Conservation (phyloP, 306 rosid genomes). For the Cicer yamashitae region DNA sequence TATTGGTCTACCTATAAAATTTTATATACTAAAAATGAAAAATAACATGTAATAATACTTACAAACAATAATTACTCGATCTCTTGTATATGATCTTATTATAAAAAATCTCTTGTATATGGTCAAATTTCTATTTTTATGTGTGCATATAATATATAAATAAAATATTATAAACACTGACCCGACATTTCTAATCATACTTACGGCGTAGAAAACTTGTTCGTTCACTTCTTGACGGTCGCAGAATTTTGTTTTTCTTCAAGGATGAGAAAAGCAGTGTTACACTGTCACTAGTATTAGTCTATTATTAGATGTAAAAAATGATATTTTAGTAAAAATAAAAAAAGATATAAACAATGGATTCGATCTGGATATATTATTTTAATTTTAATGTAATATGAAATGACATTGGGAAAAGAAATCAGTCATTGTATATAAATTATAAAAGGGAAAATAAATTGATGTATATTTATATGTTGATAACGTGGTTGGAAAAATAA, state of each 20-base stretch:
- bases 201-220: constrained; percentile 31
- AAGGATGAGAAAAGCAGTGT: background rate
- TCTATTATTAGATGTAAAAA: background rate
- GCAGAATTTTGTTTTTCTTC: constrained; percentile 28
- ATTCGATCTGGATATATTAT: constrained; percentile 29
- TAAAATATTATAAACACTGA: constrained; percentile 37
- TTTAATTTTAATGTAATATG: constrained; percentile 9
- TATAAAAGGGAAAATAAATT: background rate
- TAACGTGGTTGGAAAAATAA: too few species aligned
- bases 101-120: too few species aligned
- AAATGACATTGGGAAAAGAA: constrained; percentile 37
- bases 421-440: background rate
- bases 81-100: too few species aligned
- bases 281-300: too few species aligned
- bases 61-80: too few species aligned
- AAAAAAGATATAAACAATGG: background rate
- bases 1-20: constrained; percentile 21
- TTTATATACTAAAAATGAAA: too few species aligned
- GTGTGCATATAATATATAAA: too few species aligned
- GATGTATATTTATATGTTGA: too few species aligned
- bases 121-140: too few species aligned
- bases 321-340: background rate
- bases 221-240: constrained; percentile 30
- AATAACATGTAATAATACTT: too few species aligned
- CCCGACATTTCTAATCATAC: constrained; percentile 45